A percentile compares a stretch with the other conserved stretches of the same genome.
Conservation (phyloP, 805 yeast genomes). For the Scheffersomyces ergatensis region DNA sequence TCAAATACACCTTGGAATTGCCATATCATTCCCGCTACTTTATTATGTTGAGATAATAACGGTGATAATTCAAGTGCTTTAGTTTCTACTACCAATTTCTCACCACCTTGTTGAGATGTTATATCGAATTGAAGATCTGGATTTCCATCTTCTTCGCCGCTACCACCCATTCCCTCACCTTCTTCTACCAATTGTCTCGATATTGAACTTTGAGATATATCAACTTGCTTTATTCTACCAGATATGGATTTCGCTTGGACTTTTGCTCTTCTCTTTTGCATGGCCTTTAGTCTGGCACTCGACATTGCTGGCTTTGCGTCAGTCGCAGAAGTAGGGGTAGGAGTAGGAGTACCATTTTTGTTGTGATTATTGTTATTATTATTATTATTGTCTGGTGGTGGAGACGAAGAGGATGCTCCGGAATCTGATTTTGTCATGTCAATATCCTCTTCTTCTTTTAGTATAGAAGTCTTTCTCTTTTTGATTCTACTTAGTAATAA, state of each 20-base stretch:
- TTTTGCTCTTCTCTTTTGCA: constrained; percentile 91
- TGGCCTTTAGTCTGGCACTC: constrained; percentile 82
- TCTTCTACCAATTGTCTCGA: constrained; percentile 51
- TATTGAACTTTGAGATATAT: constrained; percentile 68
- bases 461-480: constrained; percentile 39
- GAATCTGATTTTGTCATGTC: constrained; percentile 1
- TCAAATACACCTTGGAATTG: constrained; percentile 93
- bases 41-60: constrained; percentile 65
- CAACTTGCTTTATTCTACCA: constrained; percentile 51
- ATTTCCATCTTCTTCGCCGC: constrained; percentile 20
- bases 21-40: constrained; percentile 79
- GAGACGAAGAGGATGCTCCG: constrained; percentile 1
- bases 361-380: constrained; percentile 9
- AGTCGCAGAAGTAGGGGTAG: constrained; percentile 6
- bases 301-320: constrained; percentile 24
- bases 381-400: neutral
- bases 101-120: constrained; percentile 77
- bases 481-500: constrained; percentile 45
- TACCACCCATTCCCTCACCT: constrained; percentile 20
- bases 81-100: constrained; percentile 82
- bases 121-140: constrained; percentile 52
- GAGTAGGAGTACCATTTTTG: constrained; percentile 13
- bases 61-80: constrained; percentile 64
- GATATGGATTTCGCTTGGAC: constrained; percentile 56
- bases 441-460: constrained; percentile 9